Percentiles rank a stretch among this genome's conserved stretches.
These are phyloP conservation scores for Strobilomyces dryophilus DNA, from an alignment of 768 basidiomycete genomes.

Conservation along the genomic window DNA sequence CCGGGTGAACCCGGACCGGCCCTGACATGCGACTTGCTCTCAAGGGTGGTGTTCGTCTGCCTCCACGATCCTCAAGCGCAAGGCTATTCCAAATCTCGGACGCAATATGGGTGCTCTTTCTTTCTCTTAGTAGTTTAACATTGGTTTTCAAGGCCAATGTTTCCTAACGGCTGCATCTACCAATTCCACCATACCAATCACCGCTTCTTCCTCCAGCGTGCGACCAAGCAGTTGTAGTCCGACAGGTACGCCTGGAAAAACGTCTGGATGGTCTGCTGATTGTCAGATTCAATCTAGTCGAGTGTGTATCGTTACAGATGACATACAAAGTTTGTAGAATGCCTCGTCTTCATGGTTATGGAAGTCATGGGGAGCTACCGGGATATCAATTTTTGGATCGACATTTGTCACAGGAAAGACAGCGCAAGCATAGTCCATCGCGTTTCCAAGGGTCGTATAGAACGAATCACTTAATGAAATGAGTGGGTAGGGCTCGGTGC, in stretches of 20 bases:
- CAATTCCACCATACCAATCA: constrained; percentile 45
- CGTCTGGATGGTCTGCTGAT: constrained; percentile 39
- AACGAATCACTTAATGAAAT: constrained; percentile 28
- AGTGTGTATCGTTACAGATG: background rate
- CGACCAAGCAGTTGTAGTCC: constrained; percentile 46
- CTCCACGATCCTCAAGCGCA: too few species aligned
- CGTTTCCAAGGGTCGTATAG: constrained; percentile 47
- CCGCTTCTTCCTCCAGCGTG: constrained; percentile 49
- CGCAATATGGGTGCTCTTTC: too few species aligned
- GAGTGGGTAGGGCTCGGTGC: constrained; percentile 14
- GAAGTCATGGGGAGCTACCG: constrained; percentile 37
- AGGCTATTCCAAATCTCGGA: too few species aligned
- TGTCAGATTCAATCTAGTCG: background rate
- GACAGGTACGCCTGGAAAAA: constrained; percentile 43
- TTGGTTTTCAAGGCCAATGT: background rate
- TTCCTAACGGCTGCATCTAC: constrained; percentile 37
- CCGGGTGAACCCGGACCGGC: too few species aligned
- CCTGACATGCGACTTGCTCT: too few species aligned
- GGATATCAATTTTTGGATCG: constrained; percentile 38
- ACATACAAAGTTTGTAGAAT: constrained; percentile 44
- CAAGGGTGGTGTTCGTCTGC: too few species aligned
- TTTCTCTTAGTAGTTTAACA: too few species aligned
- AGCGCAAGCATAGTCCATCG: constrained; percentile 41
- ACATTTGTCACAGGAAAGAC: constrained; percentile 49
- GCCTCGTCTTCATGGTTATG: constrained; percentile 40